Evolutionary conservation across 2,329 filamentous ascomycete genomes (phyloP).

Genomic region (Daldinia eschscholtzii): DNA sequence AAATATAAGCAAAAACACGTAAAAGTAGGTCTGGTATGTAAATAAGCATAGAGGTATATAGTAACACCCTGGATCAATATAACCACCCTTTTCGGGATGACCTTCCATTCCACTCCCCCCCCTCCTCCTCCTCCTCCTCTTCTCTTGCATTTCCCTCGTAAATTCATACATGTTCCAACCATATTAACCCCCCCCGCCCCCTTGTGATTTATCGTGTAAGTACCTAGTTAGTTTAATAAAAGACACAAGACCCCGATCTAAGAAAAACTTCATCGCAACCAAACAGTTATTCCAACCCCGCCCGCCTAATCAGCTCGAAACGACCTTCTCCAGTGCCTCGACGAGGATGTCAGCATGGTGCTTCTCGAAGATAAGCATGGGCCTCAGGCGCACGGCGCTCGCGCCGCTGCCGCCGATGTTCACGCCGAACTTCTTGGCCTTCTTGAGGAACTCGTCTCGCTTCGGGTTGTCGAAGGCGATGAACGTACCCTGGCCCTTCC

Average conservation of each 20-base stretch:
- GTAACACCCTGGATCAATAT: conserved; percentile 21
- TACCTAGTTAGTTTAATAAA: conserved; percentile 1
- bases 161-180: conserved; percentile 1
- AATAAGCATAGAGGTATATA: conserved; percentile 3
- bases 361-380: conserved; percentile 94
- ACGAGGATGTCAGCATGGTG: conserved; percentile 89
- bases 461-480: conserved; percentile 90
- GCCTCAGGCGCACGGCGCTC: conserved; percentile 81
- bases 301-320: conserved; percentile 56
- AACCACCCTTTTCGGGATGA: not conserved
- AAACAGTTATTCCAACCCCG: not conserved
- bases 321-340: conserved; percentile 81
- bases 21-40: not conserved
- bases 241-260: not conserved
- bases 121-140: not conserved
- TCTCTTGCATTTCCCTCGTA: not conserved
- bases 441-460: conserved; percentile 82
- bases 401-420: conserved; percentile 89
- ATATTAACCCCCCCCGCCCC: conserved; percentile 1
- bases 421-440: conserved; percentile 83
- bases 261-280: not conserved
- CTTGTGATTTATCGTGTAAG: conserved; percentile 3
- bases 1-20: conserved; percentile 2
- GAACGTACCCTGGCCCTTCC: conserved; percentile 90
- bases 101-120: not conserved